phyloP scores from a whole-genome alignment of 176 grass and related monocot species.

The Ensete glaucum region DNA sequence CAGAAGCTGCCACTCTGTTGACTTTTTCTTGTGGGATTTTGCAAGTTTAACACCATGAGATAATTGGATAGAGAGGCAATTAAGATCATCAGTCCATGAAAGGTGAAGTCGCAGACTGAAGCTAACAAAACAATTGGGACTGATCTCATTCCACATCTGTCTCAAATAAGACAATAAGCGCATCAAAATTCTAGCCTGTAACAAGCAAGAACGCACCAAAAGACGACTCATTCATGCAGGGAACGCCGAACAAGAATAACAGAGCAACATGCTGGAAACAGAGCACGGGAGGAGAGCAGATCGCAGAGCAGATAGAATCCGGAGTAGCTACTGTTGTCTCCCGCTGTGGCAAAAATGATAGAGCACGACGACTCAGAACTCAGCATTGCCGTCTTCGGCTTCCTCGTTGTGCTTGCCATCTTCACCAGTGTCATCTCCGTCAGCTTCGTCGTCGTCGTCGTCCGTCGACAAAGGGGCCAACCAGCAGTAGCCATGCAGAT shows the following conservation, averaged over 20 bases:
- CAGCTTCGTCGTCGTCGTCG: conserved; percentile 4
- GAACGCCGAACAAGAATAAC: neutral
- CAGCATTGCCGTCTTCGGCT: neutral
- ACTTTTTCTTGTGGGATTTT: no score
- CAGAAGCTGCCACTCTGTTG: no score
- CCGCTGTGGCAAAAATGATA: neutral
- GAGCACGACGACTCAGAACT: neutral
- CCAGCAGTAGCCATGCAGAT: conserved; percentile 80
- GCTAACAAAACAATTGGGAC: no score
- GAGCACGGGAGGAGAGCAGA: neutral
- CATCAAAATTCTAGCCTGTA: neutral
- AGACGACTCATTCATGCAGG: neutral
- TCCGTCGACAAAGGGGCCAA: conserved; percentile 49
- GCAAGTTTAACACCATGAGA: no score
- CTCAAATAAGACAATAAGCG: no score
- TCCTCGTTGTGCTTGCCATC: conserved; percentile 2
- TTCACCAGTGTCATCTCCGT: neutral
- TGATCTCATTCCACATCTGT: no score
- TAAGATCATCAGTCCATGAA: no score
- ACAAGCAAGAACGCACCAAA: neutral
- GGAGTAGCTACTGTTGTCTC: neutral
- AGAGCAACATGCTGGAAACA: neutral
- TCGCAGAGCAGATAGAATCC: neutral
- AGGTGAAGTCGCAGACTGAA: no score
- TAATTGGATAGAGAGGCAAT: no score